These are phyloP conservation scores for Fomitiporia mediterranea DNA, from an alignment of 1,284 basidiomycete genomes.

Conservation along the genomic window DNA sequence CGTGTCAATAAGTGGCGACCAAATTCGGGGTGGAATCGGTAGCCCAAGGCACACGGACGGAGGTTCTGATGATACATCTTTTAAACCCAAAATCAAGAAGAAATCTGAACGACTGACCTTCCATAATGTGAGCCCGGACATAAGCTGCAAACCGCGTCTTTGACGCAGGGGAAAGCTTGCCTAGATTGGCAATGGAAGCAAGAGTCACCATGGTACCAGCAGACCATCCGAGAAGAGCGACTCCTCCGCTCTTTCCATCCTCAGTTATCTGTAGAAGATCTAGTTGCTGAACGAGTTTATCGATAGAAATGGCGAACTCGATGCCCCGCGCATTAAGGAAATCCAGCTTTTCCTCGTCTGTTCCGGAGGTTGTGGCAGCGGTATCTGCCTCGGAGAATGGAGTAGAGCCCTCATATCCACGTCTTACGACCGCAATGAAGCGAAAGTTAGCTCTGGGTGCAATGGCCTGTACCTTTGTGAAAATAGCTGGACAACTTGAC, in stretches of 20 bases:
- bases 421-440: slow-evolving; percentile 28
- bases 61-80: background rate
- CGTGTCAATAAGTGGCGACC: background rate
- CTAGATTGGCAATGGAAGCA: background rate
- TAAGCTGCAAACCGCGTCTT: background rate
- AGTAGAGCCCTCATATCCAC: slow-evolving; percentile 30
- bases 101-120: background rate
- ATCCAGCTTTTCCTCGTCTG: background rate
- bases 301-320: slow-evolving; percentile 17
- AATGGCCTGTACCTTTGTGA: slow-evolving; percentile 17
- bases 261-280: slow-evolving; percentile 3
- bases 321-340: slow-evolving; percentile 9
- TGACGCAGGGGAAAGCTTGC: background rate
- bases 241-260: slow-evolving; percentile 6
- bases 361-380: slow-evolving; percentile 7
- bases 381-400: slow-evolving; percentile 25
- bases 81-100: too few relatives aligned
- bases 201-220: background rate
- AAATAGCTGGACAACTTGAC: background rate
- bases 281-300: slow-evolving; percentile 14
- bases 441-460: slow-evolving; percentile 25
- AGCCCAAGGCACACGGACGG: background rate
- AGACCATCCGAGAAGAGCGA: slow-evolving; percentile 8
- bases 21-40: background rate
- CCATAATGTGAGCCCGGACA: slow-evolving; percentile 1